Base-by-base conservation (phyloP, 2,329 filamentous ascomycete genomes). In the Coccinonectria pachysandricola region DNA sequence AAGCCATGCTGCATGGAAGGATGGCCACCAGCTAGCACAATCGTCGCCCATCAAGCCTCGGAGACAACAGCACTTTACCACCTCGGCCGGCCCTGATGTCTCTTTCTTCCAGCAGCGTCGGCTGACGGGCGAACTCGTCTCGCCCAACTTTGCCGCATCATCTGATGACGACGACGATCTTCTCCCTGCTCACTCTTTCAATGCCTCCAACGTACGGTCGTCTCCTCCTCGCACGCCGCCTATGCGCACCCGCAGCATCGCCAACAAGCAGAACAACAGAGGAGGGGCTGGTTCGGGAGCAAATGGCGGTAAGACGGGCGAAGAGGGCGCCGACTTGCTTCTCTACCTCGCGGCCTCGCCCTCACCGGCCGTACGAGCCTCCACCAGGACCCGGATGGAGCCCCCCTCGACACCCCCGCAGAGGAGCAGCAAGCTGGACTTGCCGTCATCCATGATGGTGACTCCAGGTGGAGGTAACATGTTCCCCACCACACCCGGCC, bases 281-380 rank as follows among this genome's bases (percentile, higher is more conserved):
- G 65, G 66, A 30, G 64, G 61, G 40, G 53, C 51, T 31, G 45
- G 45, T 42, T 52, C 48, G 44, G 43, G 39, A 15, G 30, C 56
- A 32, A 50, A 62, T 26, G 63, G 59, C 23, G 66, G 70, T 34
- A 79, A 78, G 49, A 57, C 65, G 2, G 79, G 75, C 33, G 78
- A 91, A 47, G 83, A 94, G 47, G 87, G 85, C 15, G 82, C 80
- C 10, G 82, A 85, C 51, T 59, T 88, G 19, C 62, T 91, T 13
- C 64, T 88, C 19, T 95, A 88, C 53, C 72, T 96, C 10, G 87
- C 87, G 24, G 84, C 85, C 26, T 96, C 88, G 6, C 91, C 91
- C 1, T 93, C 86, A 0, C 85, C 86, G 1, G 85, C 83, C 23
- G 75, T 78, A 25, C 69, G 59, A 39, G 55, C 60, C 8, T 54